Evolutionary conservation across 176 grass and related monocot genomes (phyloP).

Genomic region (Leersia perrieri): DNA sequence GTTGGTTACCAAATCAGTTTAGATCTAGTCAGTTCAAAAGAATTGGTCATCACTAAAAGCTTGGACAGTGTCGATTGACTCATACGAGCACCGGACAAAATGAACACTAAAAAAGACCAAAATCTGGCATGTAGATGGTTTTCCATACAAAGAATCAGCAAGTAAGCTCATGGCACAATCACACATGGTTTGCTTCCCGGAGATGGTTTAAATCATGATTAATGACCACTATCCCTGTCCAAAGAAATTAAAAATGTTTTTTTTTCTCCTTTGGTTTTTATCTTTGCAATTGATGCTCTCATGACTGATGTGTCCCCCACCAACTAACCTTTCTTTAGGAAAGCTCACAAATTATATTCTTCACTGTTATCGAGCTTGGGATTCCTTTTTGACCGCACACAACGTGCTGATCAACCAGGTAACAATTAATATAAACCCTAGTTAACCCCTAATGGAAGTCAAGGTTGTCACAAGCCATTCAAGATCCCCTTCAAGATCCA

Average conservation of each 20-base stretch:
- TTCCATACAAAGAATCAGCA: neutral
- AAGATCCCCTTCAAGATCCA: constrained; percentile 39
- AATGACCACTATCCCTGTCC: neutral
- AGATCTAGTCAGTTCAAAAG: neutral
- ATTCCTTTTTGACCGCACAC: constrained; percentile 4
- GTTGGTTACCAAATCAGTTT: constrained; percentile 28
- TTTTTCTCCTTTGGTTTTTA: neutral
- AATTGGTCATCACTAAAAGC: neutral
- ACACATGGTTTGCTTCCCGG: neutral
- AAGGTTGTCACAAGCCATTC: constrained; percentile 10
- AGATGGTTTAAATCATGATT: neutral
- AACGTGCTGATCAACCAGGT: constrained; percentile 35
- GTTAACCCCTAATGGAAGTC: constrained; percentile 44
- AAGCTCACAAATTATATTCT: constrained; percentile 2
- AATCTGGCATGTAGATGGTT: neutral
- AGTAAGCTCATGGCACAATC: neutral
- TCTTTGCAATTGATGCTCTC: neutral
- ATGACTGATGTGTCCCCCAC: neutral
- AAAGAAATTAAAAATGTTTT: constrained; percentile 10
- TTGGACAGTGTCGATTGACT: neutral
- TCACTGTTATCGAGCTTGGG: constrained; percentile 8
- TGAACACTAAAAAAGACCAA: neutral
- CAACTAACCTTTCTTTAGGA: neutral
- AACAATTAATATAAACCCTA: constrained; percentile 45
- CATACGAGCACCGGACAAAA: neutral